These are phyloP conservation scores for Fagopyrum tataricum DNA, from an alignment of 148 eudicot species.

Conservation along the genomic window DNA sequence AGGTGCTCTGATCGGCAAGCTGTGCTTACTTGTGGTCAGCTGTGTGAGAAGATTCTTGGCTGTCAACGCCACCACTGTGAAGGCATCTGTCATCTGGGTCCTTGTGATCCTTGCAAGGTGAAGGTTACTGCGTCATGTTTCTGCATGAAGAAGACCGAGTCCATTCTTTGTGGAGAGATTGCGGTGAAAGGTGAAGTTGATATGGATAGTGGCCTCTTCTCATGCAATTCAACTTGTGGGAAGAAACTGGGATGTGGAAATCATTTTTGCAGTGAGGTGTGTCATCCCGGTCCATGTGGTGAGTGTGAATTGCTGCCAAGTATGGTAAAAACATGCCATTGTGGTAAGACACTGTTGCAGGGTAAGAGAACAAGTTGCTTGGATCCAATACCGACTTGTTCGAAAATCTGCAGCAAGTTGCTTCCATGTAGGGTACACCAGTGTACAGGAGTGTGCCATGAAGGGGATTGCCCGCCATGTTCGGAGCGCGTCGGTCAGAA, in stretches of 20 bases:
- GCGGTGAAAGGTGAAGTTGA: constrained; percentile 66
- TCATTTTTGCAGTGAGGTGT: constrained; percentile 57
- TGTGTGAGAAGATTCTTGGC: constrained; percentile 60
- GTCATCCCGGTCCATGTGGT: constrained; percentile 91
- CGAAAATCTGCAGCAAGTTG: constrained; percentile 49
- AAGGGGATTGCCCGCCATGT: constrained; percentile 72
- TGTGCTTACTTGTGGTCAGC: constrained; percentile 72
- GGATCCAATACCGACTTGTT: constrained; percentile 82
- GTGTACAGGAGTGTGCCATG: constrained; percentile 66
- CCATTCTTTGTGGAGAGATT: constrained; percentile 78
- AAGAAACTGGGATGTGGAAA: constrained; percentile 61
- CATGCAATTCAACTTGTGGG: constrained; percentile 56
- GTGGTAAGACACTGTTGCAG: constrained; percentile 62
- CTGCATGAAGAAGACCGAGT: constrained; percentile 74
- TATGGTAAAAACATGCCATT: constrained; percentile 60
- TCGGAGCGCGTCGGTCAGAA: constrained; percentile 58
- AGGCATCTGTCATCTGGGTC: constrained; percentile 64
- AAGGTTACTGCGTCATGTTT: constrained; percentile 67
- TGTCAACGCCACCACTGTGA: constrained; percentile 77
- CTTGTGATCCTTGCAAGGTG: constrained; percentile 68
- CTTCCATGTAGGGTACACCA: constrained; percentile 72
- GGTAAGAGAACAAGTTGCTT: constrained; percentile 60
- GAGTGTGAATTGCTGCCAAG: constrained; percentile 76
- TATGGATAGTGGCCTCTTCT: constrained; percentile 57
- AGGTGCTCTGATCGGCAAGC: constrained; percentile 74